These are phyloP conservation scores for Dryas drummondii DNA, from an alignment of 306 rosid genomes.

Conservation along the genomic window DNA sequence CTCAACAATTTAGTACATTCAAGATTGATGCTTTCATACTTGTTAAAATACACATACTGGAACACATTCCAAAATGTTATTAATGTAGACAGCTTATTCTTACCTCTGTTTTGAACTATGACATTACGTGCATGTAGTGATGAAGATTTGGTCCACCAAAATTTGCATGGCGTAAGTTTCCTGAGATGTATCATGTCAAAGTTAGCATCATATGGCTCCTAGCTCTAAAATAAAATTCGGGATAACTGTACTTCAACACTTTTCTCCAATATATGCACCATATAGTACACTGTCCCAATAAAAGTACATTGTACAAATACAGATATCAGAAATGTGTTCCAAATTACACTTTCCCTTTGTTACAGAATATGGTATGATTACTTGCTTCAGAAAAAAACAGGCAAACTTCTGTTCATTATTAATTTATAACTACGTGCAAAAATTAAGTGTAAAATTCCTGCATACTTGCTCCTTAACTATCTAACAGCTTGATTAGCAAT, in stretches of 20 bases:
- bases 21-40: background rate
- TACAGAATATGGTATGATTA: background rate
- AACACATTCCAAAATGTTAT: background rate
- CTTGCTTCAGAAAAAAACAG: background rate
- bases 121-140: slow-evolving; percentile 30
- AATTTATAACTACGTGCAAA: background rate
- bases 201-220: slow-evolving; percentile 10
- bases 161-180: slow-evolving; percentile 41
- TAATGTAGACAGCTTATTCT: slow-evolving; percentile 3
- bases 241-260: background rate
- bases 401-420: background rate
- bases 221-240: background rate
- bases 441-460: background rate
- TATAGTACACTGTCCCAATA: background rate
- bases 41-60: background rate
- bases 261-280: background rate
- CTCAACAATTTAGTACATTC: background rate
- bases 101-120: slow-evolving; percentile 43
- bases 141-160: slow-evolving; percentile 46
- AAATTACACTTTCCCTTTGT: background rate
- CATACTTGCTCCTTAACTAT: background rate
- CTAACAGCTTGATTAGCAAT: background rate
- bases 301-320: background rate
- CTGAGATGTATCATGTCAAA: slow-evolving; percentile 41
- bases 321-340: background rate